Base-by-base conservation (phyloP, 2,329 filamentous ascomycete genomes). In the Aspergillus alliaceus region DNA sequence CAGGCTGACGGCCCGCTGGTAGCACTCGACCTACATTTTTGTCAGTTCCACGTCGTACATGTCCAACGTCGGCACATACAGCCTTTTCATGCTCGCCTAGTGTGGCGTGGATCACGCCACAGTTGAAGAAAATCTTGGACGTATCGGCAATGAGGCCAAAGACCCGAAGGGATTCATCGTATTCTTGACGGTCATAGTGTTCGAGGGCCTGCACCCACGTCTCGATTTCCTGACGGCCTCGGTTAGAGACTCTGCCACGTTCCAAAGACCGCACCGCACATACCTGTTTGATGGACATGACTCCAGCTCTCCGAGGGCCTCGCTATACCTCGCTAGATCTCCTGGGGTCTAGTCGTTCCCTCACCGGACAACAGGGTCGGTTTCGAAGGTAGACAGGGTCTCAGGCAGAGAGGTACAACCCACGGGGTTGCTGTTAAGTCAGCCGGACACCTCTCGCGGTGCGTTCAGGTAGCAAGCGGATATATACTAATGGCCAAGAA, bases 81-180 rank as follows among this genome's bases (percentile, higher is more conserved):
- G 95, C 95, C 81, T 91, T 92, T 73, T 93, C 90, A 77, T 99
- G 95, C 74, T 98, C 92, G 66, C 95, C 95, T 18, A 99, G 82
- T 0, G 95, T 98, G 37, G 95, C 95, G 80, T 97, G 90, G 68
- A 99, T 98, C 37, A 99, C 93, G 66, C 95, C 95, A 77, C 93
- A 96, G 72, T 99, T 99, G 82, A 99, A 99, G 60, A 96, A 82
- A 61, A 99, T 99, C 81, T 96, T 98, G 66, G 95, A 97, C 0
- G 95, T 99, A 74, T 98, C 95, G 60, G 90, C 84, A 69, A 99
- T 96, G 66, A 83, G 85, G 61, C 91, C 90, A 72, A 99, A 98
- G 59, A 90, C 86, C 66, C 82, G 85, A 61, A 98, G 79, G 27
- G 95, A 87, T 64, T 93, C 90, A 70, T 98, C 93, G 77, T 96